These are phyloP conservation scores for Adansonia digitata DNA, from an alignment of 345 rosid genomes.

Conservation along the genomic window DNA sequence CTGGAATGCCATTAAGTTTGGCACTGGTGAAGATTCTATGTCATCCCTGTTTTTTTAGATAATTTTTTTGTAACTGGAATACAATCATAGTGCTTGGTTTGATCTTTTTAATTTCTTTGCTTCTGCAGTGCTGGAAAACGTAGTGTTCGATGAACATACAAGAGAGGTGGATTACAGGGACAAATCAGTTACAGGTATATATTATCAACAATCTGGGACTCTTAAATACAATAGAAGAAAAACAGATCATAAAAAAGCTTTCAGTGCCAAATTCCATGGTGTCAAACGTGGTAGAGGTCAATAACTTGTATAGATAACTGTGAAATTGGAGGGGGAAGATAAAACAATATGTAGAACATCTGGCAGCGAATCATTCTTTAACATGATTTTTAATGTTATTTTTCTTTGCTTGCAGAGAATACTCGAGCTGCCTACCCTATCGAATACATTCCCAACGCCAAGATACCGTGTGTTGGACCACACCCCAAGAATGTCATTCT, in stretches of 20 bases:
- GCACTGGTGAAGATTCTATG: conserved; percentile 21
- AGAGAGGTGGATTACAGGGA: conserved; percentile 81
- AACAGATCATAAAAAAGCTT: not conserved
- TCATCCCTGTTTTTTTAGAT: not conserved
- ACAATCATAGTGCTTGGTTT: conserved; percentile 1
- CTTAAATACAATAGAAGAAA: not conserved
- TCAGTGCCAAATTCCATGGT: not conserved
- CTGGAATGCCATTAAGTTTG: conserved; percentile 95
- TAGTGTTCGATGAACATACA: conserved; percentile 90
- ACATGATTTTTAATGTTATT: not conserved
- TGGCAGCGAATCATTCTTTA: not conserved
- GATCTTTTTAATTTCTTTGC: conserved; percentile 7
- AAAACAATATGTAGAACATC: not conserved
- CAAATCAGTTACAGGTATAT: conserved; percentile 78
- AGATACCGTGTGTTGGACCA: conserved; percentile 86
- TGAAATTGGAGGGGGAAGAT: not conserved
- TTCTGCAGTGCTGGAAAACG: conserved; percentile 78
- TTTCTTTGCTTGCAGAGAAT: conserved; percentile 54
- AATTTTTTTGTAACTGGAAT: not conserved
- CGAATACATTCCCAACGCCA: conserved; percentile 88
- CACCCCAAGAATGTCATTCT: conserved; percentile 92
- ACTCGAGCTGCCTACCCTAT: conserved; percentile 95
- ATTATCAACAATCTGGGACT: not conserved
- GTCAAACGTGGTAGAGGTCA: not conserved
- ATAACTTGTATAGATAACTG: not conserved